Base-by-base conservation (phyloP, 805 yeast species). In the Sugiyamaella smithiae region DNA sequence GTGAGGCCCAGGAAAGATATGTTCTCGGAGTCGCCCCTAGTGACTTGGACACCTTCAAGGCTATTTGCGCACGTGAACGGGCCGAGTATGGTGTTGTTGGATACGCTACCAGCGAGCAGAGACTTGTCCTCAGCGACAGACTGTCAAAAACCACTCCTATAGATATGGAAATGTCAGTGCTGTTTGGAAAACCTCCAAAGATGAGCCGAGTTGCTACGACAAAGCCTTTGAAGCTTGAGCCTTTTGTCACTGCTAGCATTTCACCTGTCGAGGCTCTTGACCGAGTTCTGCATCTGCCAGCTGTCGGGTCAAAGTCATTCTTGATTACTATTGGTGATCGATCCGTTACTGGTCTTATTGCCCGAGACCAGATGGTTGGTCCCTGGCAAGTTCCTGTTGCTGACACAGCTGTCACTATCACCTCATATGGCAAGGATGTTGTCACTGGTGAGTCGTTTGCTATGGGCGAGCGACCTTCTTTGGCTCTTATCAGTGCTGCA, bases 301-400 rank as follows among this genome's bases (percentile, higher is more conserved):
- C 97, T 5, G 99, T 93, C 44, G 99, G 96, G 22, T 88, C 97
- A 36, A 93, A 93, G 72, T 83, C 85, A 45, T 93, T 93, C 75
- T 75, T 93, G 63, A 86, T 93, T 65, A 93, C 98, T n/a, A 93
- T 93, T 65, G 99, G 97, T 69, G 99, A 93, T 70, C 84, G 99
- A 71, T 78, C 95, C n/a, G 93, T 93, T 54, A 91, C 98, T 24
- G 99, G 99, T 48, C 77, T 93, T 59, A 84, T 93, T 53, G 98
- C 95, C 62, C 83, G 99, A 66, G 99, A 93, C 67, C 99, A 93
- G 73, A 83, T 90, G 83, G 98, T 93, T 52, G 99, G 99, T 33
- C 98, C 98, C 64, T 93, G 98, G 98, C 99, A 93, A 75, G 93
- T 86, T 7, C 99, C 99, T 43, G 98, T 93, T 26, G 93, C 98